A percentile compares a stretch with the other conserved stretches of the same genome.
Evolutionary conservation across 129 eudicot genomes (phyloP).

Genomic region (Flaveria linearis): DNA sequence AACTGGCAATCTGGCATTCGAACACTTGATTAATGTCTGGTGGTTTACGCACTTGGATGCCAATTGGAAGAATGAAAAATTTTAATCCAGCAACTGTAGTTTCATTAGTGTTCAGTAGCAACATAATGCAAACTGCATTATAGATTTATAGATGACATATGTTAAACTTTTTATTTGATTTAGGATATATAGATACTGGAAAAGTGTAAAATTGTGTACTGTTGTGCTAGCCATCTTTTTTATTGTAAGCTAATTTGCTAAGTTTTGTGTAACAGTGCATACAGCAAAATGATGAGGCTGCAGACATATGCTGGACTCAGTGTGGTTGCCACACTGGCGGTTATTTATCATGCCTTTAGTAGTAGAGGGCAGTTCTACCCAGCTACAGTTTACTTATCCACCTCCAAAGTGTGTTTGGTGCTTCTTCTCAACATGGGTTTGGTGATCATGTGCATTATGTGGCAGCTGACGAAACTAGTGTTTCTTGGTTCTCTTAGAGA

Average conservation of each 20-base stretch:
- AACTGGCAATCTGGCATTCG: not conserved
- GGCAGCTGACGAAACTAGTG: slow-evolving; percentile 79
- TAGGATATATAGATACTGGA: slow-evolving; percentile 6
- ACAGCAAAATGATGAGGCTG: slow-evolving; percentile 73
- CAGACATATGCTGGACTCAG: slow-evolving; percentile 84
- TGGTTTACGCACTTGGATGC: slow-evolving; percentile 1
- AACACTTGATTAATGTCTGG: not conserved
- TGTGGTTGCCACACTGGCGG: slow-evolving; percentile 70
- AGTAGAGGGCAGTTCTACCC: slow-evolving; percentile 94
- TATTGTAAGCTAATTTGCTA: slow-evolving; percentile 31
- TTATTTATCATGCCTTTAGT: slow-evolving; percentile 89
- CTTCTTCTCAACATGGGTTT: slow-evolving; percentile 95
- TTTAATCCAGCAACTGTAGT: no score
- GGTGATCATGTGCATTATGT: slow-evolving; percentile 87
- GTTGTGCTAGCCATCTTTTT: not conserved
- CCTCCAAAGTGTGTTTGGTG: slow-evolving; percentile 93
- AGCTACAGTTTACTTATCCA: slow-evolving; percentile 86
- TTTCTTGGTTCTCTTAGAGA: slow-evolving; percentile 95
- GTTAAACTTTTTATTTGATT: not conserved
- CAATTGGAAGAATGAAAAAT: not conserved
- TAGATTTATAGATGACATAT: no score
- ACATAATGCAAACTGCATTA: not conserved
- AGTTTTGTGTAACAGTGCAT: slow-evolving; percentile 39
- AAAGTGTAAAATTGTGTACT: not conserved
- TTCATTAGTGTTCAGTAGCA: not conserved